These are phyloP conservation scores for Chlorella sp. DNA, from an alignment of 139 green algal genomes.

Conservation along the genomic window DNA sequence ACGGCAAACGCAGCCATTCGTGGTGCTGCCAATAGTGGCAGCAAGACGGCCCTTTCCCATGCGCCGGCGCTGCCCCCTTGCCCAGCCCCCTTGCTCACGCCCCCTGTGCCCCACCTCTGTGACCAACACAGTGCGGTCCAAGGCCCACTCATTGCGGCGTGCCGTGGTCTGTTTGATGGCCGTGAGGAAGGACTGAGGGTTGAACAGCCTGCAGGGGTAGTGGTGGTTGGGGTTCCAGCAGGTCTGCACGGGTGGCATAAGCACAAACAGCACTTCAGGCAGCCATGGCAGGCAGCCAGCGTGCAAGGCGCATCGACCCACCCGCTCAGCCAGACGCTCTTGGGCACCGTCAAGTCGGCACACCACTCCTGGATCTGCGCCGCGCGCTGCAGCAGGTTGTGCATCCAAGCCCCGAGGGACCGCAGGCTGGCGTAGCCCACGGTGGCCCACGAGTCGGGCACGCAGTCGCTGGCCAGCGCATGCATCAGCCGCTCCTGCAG, in stretches of 20 bases:
- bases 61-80: too few relatives aligned
- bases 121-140: constrained; percentile 73
- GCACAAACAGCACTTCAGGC: too few relatives aligned
- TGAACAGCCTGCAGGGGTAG: constrained; percentile 81
- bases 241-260: too few relatives aligned
- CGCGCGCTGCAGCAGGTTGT: constrained; percentile 80
- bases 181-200: constrained; percentile 95
- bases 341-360: constrained; percentile 79
- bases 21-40: too few relatives aligned
- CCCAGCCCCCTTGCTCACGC: too few relatives aligned
- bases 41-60: too few relatives aligned
- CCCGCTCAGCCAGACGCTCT: constrained; percentile 84
- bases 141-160: constrained; percentile 89
- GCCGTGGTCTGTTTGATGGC: constrained; percentile 95
- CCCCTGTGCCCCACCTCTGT: constrained; percentile 53
- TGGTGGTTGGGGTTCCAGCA: too few relatives aligned
- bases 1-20: too few relatives aligned
- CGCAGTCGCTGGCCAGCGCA: constrained; percentile 11
- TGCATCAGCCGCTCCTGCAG: constrained; percentile 29
- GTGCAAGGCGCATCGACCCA: neutral
- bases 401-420: constrained; percentile 73
- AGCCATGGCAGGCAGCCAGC: too few relatives aligned
- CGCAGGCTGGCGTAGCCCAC: constrained; percentile 86
- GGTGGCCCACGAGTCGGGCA: constrained; percentile 76
- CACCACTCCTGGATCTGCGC: constrained; percentile 90